Evolutionary conservation across 495 filamentous ascomycete genomes (phyloP), one percentile per base, ranked within the genome.

Genomic region (Tricharina praecox): DNA sequence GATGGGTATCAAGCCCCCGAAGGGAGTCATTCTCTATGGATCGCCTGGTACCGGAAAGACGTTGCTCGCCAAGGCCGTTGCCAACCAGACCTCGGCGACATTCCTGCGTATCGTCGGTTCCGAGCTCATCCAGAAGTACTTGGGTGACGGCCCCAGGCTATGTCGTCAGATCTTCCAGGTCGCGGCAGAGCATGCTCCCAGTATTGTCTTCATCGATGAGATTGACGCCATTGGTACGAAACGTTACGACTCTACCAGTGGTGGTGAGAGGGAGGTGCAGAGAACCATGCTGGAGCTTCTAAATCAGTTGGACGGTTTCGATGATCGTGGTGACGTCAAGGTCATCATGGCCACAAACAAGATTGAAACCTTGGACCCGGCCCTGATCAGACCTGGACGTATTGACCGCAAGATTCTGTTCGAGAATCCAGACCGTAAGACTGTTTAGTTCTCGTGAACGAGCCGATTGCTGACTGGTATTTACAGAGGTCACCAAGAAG

Each of bases 291-390:
- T 99, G 67, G 90, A 99, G 63, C 74, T 99, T 40, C 77, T 99
- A 33, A 99, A 99, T 65, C 90, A 99, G 64, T 76, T 99, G 13
- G 90, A 99, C 62, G 90, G 90, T 49, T 99, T 99, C 66, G 90
- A 99, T 65, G 90, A 99, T 64, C 81, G 90, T 53, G 90, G 90
- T 52, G 90, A 99, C 63, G 92, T 99, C 64, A 99, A 99, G 71
- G 90, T 99, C 45, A 85, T 99, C 64, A 93, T 99, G 84, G 90
- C 90, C 15, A 99, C 90, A 41, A 99, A 99, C 75, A 99, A 99
- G 74, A 99, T 99, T 52, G 90, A 99, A 60, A 93, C 85, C 2
- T 71, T 99, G 21, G 90, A 99, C 57, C 90, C 90, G 37, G 90
- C 90, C 38, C 70, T 99, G 52, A 99, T 99, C 62, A 79, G 90